Percentiles rank a stretch among this genome's conserved stretches.
phyloP scores from a whole-genome alignment of 345 rosid species.

The Firmiana major region DNA sequence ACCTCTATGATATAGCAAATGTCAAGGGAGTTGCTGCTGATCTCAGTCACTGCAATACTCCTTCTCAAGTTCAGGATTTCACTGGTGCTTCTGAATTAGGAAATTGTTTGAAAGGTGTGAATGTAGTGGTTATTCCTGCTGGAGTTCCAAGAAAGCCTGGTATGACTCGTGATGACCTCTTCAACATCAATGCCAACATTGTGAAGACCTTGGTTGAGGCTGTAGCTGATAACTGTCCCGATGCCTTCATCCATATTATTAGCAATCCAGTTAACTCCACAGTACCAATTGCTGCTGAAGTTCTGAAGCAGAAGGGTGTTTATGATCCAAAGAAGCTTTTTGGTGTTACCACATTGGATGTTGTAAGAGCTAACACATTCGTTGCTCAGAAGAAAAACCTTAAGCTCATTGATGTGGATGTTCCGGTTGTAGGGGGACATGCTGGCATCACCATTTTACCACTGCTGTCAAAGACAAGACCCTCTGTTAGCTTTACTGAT shows the following conservation, averaged over 20 bases:
- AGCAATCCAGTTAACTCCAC: constrained; percentile 97
- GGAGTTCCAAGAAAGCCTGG: constrained; percentile 96
- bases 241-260: constrained; percentile 83
- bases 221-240: constrained; percentile 85
- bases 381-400: constrained; percentile 85
- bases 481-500: constrained; percentile 63
- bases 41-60: constrained; percentile 93
- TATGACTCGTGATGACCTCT: constrained; percentile 95
- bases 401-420: constrained; percentile 87
- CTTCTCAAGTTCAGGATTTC: constrained; percentile 79
- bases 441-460: constrained; percentile 94
- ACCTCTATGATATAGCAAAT: constrained; percentile 87
- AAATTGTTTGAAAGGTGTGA: constrained; percentile 60
- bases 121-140: constrained; percentile 89
- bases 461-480: constrained; percentile 73
- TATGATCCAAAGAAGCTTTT: constrained; percentile 89
- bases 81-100: constrained; percentile 76
- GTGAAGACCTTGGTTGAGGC: constrained; percentile 80
- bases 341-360: constrained; percentile 91
- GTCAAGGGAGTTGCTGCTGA: constrained; percentile 97
- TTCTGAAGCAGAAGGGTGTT: constrained; percentile 79
- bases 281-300: constrained; percentile 87
- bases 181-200: constrained; percentile 84
- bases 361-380: constrained; percentile 88
- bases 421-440: constrained; percentile 93